Conservation (phyloP, 139 green algal species). For the Trebouxia sp. region DNA sequence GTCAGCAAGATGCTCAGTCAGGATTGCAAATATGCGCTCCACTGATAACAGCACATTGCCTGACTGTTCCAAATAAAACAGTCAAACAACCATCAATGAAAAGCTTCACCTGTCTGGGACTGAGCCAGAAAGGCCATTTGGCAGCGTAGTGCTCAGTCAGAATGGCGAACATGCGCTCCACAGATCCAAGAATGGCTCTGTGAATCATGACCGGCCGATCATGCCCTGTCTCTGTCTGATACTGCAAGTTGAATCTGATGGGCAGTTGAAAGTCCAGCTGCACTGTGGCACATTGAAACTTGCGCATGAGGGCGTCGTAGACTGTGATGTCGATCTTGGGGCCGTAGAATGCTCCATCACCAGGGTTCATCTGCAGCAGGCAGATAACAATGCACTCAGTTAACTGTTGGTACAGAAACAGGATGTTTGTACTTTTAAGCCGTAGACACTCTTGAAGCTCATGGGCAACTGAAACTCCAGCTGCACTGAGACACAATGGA, state of each 20-base stretch:
- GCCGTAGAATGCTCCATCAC: constrained; percentile 97
- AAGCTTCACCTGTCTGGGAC: constrained; percentile 76
- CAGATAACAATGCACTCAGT: not conserved
- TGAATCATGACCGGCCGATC: constrained; percentile 96
- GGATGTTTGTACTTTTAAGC: not conserved
- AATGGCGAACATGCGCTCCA: constrained; percentile 99
- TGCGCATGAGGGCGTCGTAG: constrained; percentile 88
- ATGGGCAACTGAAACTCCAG: constrained; percentile 99
- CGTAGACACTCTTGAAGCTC: constrained; percentile 44
- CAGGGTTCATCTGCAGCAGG: constrained; percentile 79
- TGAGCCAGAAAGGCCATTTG: constrained; percentile 98
- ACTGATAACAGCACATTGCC: constrained; percentile 67
- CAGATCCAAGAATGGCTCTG: constrained; percentile 90
- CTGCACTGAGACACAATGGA: constrained; percentile 95
- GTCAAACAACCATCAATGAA: not conserved
- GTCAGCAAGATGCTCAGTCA: constrained; percentile 96
- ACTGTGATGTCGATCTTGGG: constrained; percentile 97
- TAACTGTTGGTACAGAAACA: not conserved
- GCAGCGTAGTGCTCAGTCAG: constrained; percentile 97
- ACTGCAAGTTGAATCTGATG: constrained; percentile 85
- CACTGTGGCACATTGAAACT: constrained; percentile 95
- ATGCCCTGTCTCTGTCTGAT: constrained; percentile 56
- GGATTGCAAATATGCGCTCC: constrained; percentile 99
- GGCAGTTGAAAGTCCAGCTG: constrained; percentile 99
- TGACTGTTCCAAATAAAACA: not conserved